Evolutionary conservation across 345 rosid species (phyloP).

Genomic region (Populus deltoides): DNA sequence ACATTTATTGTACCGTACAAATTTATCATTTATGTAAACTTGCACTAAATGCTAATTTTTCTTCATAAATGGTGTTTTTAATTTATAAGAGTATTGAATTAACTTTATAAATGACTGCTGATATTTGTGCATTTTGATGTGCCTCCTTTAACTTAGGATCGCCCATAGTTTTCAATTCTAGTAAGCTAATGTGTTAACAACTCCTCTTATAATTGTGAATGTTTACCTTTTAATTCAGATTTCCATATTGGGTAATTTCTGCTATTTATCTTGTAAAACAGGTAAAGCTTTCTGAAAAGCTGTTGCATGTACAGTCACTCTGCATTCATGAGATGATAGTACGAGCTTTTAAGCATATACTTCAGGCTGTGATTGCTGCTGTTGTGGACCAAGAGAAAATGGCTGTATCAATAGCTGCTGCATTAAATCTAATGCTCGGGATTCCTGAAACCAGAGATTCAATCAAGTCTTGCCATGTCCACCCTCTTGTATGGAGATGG

Average conservation of each 20-base stretch:
- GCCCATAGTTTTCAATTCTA: neutral
- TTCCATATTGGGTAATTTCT: slow-evolving; percentile 12
- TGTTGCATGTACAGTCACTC: slow-evolving; percentile 92
- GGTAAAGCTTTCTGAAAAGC: slow-evolving; percentile 94
- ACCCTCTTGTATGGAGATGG: slow-evolving; percentile 85
- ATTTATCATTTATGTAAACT: neutral
- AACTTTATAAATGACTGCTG: neutral
- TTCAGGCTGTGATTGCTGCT: slow-evolving; percentile 85
- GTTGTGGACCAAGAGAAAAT: slow-evolving; percentile 52
- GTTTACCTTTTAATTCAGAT: slow-evolving; percentile 1
- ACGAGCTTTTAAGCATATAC: slow-evolving; percentile 86
- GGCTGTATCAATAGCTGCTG: slow-evolving; percentile 74
- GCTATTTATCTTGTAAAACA: slow-evolving; percentile 33
- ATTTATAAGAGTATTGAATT: neutral
- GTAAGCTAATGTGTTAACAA: neutral
- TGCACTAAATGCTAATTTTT: neutral
- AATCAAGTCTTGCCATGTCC: slow-evolving; percentile 45
- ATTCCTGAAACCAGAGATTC: slow-evolving; percentile 52
- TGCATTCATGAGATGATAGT: slow-evolving; percentile 98
- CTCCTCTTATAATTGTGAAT: neutral
- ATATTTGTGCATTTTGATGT: neutral
- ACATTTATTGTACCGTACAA: neutral
- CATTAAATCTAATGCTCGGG: slow-evolving; percentile 91
- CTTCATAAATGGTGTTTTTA: neutral
- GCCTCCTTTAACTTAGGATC: neutral